Base-by-base conservation (phyloP, 192 early-diverging fungal genomes). In the Chytriomyces confervae region DNA sequence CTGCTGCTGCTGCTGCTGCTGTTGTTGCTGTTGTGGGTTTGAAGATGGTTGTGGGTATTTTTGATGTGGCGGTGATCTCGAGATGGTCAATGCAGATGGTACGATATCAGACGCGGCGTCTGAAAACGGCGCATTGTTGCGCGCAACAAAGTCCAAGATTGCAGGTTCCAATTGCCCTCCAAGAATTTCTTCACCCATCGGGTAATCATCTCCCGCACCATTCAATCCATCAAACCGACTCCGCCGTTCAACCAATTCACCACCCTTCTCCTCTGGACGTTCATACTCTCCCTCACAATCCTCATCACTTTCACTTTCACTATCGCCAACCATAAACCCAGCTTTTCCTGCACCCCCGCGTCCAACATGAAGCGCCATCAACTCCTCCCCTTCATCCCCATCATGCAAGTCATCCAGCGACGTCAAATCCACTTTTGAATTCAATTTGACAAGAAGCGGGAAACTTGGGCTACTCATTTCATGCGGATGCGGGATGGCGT, bases 351-450 rank as follows among this genome's bases (percentile, higher is more conserved):
- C 27, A 61, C 23, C 57, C 23, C 23, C 57, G 16, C 63, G 36
- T 27, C 63, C 36, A 27, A 65, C 63, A 23, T n/a, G 18, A 23
- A 61, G 57, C 24, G 36, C 36, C 27, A 13, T 44, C 23, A 29
- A 1, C 13, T 73, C 50, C 51, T 73, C 45, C 71, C 62, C 74
- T 27, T 75, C 74, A 29, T 75, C 74, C 20, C 29, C 49, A 65
- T 63, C 60, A 63, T 63, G n/a, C 24, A 73, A 36, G 29, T 61
- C 44, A 13, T 46, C 71, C 53, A 61, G 24, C 20, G 71, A 24
- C 53, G 69, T 50, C 66, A 79, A 50, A 63, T 79, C 61, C 13
- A 72, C 62, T 73, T 71, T 70, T 9, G 43, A 47, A 50, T 79
- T 65, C 43, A 50, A 36, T 43, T 66, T 71, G 13, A 71, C 62